A percentile compares a stretch with the other conserved stretches of the same genome.
These are phyloP conservation scores for Cyberlindnera japonica DNA, from an alignment of 805 yeast species.

Conservation along the genomic window DNA sequence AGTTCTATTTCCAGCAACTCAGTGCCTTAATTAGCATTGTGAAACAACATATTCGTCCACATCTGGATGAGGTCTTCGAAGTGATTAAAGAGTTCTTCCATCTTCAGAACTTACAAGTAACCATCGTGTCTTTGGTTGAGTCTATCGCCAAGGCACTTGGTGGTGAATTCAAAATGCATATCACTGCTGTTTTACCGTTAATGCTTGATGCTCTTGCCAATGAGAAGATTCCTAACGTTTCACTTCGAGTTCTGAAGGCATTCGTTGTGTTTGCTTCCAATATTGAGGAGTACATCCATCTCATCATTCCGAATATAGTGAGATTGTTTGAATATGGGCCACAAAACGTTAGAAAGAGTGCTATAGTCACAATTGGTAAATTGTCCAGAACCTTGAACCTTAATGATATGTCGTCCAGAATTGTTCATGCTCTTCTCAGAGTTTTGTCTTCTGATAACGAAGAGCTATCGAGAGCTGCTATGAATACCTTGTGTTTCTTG, in stretches of 20 bases:
- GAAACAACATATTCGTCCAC: conserved; percentile 85
- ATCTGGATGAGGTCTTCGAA: conserved; percentile 67
- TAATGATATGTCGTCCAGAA: conserved; percentile 85
- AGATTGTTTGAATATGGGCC: conserved; percentile 72
- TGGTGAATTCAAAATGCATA: conserved; percentile 84
- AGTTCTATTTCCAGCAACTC: conserved; percentile 85
- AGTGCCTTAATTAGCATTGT: conserved; percentile 77
- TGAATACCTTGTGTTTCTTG: conserved; percentile 77
- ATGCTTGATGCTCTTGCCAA: conserved; percentile 73
- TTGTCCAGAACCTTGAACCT: conserved; percentile 68
- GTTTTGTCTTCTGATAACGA: conserved; percentile 50
- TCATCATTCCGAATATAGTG: conserved; percentile 83
- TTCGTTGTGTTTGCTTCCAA: conserved; percentile 84
- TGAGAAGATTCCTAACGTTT: conserved; percentile 60
- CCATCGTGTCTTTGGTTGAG: conserved; percentile 77
- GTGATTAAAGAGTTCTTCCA: conserved; percentile 73
- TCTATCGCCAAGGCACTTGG: conserved; percentile 81
- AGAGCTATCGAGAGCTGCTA: conserved; percentile 59
- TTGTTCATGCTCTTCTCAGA: conserved; percentile 80
- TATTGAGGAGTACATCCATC: conserved; percentile 83
- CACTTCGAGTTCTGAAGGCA: conserved; percentile 73
- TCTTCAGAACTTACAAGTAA: conserved; percentile 61
- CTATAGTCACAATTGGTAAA: conserved; percentile 81
- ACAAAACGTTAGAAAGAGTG: conserved; percentile 56
- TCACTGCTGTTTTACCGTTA: conserved; percentile 74